phyloP scores from a whole-genome alignment of 441 rosid genomes.

The Syzygium syzygioides region DNA sequence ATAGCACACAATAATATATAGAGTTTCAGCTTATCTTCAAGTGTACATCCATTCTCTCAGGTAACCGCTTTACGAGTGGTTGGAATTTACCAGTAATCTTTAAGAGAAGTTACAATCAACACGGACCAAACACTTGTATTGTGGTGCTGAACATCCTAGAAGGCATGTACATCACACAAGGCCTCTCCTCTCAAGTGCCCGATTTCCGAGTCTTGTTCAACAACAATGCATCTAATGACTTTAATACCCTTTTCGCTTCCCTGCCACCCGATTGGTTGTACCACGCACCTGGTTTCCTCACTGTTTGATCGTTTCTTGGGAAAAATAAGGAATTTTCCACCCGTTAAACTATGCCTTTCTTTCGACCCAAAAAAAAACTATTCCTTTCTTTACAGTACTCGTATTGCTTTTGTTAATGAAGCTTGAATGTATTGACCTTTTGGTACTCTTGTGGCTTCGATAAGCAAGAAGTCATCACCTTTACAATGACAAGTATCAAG shows the following conservation, averaged over 20 bases:
- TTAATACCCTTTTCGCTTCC: constrained; percentile 28
- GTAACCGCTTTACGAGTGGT: no score
- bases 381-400: not conserved
- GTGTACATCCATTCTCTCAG: not conserved
- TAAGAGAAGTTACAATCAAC: no score
- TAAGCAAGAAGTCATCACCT: not conserved
- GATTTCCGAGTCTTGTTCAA: constrained; percentile 31
- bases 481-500: not conserved
- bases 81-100: no score
- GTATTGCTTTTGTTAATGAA: not conserved
- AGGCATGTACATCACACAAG: constrained; percentile 11
- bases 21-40: not conserved
- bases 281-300: not conserved
- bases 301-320: not conserved
- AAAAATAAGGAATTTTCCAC: not conserved
- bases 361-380: not conserved
- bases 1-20: not conserved
- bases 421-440: not conserved
- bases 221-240: constrained; percentile 31
- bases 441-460: not conserved
- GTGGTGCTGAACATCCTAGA: constrained; percentile 25
- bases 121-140: constrained; percentile 21
- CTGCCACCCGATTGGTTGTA: constrained; percentile 12
- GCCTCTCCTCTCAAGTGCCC: constrained; percentile 4
- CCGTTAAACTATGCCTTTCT: not conserved